Base-by-base conservation (phyloP, 2,329 filamentous ascomycete species). In the Fusarium cyanostomum region DNA sequence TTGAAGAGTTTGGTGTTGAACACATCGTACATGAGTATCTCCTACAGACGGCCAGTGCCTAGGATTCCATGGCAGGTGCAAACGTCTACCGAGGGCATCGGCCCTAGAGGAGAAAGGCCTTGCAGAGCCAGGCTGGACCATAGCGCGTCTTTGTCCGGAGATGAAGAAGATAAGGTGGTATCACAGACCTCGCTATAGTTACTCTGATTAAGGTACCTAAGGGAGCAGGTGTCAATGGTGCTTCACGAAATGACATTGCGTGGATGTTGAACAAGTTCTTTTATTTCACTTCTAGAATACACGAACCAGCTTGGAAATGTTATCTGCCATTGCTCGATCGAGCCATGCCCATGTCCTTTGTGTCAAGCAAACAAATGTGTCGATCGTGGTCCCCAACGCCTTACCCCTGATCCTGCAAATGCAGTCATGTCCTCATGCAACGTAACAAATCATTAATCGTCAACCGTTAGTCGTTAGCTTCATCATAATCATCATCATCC, bases 361-460 rank as follows among this genome's bases (percentile, higher is more conserved):
- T 35, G 41, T 21, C 15, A 33, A 39, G 27, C 24, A 48, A 39
- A 18, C 26, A 54, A 62, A 35, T 28, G 9, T 15, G 35, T 35
- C 28, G 7, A 34, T 42, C 10, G 21, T 26, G 34, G 26, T 43
- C 48, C 49, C 16, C 34, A 63, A 55, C 42, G 33, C 58, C 49
- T 15, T 52, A 21, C 8, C 8, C 27, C 30, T 44, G 13, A 13
- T 45, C 11, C 24, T 18, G 30, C 28, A 21, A 42, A 41, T 66
- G 30, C 16, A 38, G 13, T 35, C 24, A 24, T 45, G 5, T 30
- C 5, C 8, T 37, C 8, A 27, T 27, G 24, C 11, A 46, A 24
- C 18, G 8, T 28, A 18, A 16, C 38, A 50, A 21, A 42, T 15
- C 27, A 21, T 38, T n/a, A 46, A 26, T 52, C 18, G n/a, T 31